phyloP scores from a whole-genome alignment of 2,329 filamentous ascomycete genomes.

The Penicillium hordei region DNA sequence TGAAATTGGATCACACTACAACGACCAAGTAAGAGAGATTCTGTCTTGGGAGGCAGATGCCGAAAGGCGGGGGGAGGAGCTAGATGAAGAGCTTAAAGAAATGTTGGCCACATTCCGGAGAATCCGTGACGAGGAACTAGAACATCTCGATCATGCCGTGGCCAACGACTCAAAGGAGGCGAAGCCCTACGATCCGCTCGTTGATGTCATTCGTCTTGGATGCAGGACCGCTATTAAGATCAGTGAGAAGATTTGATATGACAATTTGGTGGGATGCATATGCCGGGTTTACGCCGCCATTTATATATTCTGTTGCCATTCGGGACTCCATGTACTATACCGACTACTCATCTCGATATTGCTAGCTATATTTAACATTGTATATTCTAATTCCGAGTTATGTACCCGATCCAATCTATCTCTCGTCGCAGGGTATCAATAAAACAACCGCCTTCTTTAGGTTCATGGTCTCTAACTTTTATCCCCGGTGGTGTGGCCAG shows the following conservation, averaged over 20 bases:
- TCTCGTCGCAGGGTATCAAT: slow-evolving; percentile 25
- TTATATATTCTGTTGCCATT: neutral
- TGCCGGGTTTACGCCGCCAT: neutral
- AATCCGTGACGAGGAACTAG: slow-evolving; percentile 92
- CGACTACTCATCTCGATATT: neutral
- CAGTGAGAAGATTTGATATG: slow-evolving; percentile 51
- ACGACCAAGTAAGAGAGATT: slow-evolving; percentile 79
- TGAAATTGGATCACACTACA: slow-evolving; percentile 95
- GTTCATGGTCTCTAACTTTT: neutral
- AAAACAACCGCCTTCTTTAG: slow-evolving; percentile 5
- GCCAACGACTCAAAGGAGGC: slow-evolving; percentile 91
- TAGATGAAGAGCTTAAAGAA: slow-evolving; percentile 73
- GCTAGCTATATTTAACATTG: neutral
- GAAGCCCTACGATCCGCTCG: slow-evolving; percentile 83
- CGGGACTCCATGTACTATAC: slow-evolving; percentile 5
- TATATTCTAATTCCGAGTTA: slow-evolving; percentile 9
- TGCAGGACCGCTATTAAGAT: slow-evolving; percentile 93
- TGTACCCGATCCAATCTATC: slow-evolving; percentile 1
- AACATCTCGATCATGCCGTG: slow-evolving; percentile 93
- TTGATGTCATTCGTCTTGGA: slow-evolving; percentile 81
- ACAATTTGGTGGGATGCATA: no score
- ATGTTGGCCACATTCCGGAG: slow-evolving; percentile 72
- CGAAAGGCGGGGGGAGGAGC: slow-evolving; percentile 73
- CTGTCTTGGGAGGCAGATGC: slow-evolving; percentile 78
- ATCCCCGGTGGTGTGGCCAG: neutral